Evolutionary conservation across 805 yeast species (phyloP).

Genomic region (Kazachstania bromeliacearum): DNA sequence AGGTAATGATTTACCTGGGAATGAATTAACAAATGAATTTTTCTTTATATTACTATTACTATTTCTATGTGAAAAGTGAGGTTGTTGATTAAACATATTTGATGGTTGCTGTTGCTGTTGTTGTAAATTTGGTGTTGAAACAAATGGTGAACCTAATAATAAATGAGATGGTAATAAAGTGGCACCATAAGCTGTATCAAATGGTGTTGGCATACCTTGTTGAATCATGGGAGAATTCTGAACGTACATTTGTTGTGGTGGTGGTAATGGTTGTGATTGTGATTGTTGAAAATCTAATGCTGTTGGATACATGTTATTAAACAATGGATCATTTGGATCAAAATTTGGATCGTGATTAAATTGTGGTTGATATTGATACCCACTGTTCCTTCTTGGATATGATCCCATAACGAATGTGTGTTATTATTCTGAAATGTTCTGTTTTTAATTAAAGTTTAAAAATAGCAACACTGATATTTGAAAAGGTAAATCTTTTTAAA

Average conservation of each 20-base stretch:
- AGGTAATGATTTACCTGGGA: no score
- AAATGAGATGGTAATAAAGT: slow-evolving; percentile 57
- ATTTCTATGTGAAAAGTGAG: neutral
- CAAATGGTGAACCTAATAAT: slow-evolving; percentile 50
- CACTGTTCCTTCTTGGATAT: no score
- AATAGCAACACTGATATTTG: no score
- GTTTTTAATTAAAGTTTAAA: no score
- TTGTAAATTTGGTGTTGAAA: slow-evolving; percentile 31
- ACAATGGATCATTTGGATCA: no score
- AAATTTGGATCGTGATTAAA: no score
- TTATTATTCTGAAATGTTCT: no score
- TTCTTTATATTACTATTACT: neutral
- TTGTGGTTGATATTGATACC: no score
- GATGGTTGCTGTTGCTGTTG: slow-evolving; percentile 4
- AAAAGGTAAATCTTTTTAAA: no score
- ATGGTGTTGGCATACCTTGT: slow-evolving; percentile 41
- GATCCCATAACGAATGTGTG: no score
- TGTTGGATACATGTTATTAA: slow-evolving; percentile 25
- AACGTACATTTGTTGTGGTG: neutral
- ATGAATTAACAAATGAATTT: neutral
- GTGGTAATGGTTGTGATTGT: slow-evolving; percentile 4
- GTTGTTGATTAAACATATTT: no score
- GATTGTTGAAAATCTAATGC: no score
- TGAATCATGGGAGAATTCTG: slow-evolving; percentile 13
- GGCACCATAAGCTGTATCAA: slow-evolving; percentile 50